phyloP scores from a whole-genome alignment of 345 rosid genomes.

The Bruguiera sexangula region DNA sequence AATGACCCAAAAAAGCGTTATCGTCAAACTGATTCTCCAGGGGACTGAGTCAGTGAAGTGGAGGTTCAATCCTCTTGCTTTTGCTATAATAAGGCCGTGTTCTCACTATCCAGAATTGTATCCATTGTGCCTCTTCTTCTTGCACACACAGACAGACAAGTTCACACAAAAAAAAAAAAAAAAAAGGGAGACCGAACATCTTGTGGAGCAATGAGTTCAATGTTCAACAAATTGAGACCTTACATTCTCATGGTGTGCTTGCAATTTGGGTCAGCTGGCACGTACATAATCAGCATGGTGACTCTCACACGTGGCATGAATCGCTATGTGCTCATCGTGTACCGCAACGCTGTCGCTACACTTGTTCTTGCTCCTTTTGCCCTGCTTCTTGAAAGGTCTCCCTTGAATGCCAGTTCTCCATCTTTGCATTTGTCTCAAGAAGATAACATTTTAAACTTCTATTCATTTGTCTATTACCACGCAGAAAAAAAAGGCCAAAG shows the following conservation, averaged over 20 bases:
- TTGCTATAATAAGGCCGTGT: slow-evolving; percentile 8
- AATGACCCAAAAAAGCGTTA: too few species aligned
- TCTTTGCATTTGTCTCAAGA: too few species aligned
- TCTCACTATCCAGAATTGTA: not conserved
- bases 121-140: not conserved
- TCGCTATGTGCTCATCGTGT: slow-evolving; percentile 63
- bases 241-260: slow-evolving; percentile 63
- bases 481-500: slow-evolving; percentile 77
- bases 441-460: not conserved
- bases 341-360: slow-evolving; percentile 71
- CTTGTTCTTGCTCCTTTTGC: slow-evolving; percentile 76
- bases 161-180: not conserved
- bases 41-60: too few species aligned
- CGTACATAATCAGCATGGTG: slow-evolving; percentile 49
- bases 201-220: not conserved
- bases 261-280: slow-evolving; percentile 72
- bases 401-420: too few species aligned
- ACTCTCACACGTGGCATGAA: slow-evolving; percentile 79
- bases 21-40: too few species aligned
- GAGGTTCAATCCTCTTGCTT: not conserved
- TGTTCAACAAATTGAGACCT: slow-evolving; percentile 32
- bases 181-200: not conserved
- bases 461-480: slow-evolving; percentile 6
- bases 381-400: slow-evolving; percentile 61
- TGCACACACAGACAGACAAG: not conserved